Conservation (phyloP, 805 yeast species). For the Ogataea paraovalis region DNA sequence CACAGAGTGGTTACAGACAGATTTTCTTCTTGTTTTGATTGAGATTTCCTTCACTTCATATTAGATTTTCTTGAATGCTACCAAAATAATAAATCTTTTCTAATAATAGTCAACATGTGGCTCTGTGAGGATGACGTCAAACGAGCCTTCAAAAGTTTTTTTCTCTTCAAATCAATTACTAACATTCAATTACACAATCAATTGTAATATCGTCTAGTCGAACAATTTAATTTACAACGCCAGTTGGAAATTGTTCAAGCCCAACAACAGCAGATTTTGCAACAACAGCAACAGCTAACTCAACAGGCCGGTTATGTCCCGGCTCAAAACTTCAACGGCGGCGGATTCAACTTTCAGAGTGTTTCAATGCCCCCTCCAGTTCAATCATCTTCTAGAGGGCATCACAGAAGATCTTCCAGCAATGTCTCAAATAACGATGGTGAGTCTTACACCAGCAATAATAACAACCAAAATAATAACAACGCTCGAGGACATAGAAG, state of each 20-base stretch:
- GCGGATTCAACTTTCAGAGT: slow-evolving; percentile 21
- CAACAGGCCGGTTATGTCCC: slow-evolving; percentile 25
- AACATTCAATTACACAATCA: slow-evolving; percentile 12
- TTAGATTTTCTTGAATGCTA: neutral
- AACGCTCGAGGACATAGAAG: slow-evolving; percentile 39
- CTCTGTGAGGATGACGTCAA: neutral
- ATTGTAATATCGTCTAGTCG: slow-evolving; percentile 45
- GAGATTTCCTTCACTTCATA: too few species aligned
- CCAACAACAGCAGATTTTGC: slow-evolving; percentile 84
- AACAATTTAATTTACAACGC: slow-evolving; percentile 83
- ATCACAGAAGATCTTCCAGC: slow-evolving; percentile 30
- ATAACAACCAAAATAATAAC: slow-evolving; percentile 1
- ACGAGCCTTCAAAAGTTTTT: neutral
- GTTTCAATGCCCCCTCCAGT: slow-evolving; percentile 25
- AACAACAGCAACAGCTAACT: slow-evolving; percentile 53
- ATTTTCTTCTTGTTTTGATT: too few species aligned
- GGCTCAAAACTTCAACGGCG: slow-evolving; percentile 11
- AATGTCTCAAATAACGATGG: slow-evolving; percentile 16
- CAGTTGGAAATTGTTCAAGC: slow-evolving; percentile 89
- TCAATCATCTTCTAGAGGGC: slow-evolving; percentile 28
- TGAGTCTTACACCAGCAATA: slow-evolving; percentile 2
- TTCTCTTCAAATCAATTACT: slow-evolving; percentile 4
- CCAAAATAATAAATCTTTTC: neutral
- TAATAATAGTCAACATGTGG: neutral
- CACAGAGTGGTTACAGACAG: too few species aligned